These are phyloP conservation scores for Barnettozyma sucrosica DNA, from an alignment of 805 yeast species.

Conservation along the genomic window DNA sequence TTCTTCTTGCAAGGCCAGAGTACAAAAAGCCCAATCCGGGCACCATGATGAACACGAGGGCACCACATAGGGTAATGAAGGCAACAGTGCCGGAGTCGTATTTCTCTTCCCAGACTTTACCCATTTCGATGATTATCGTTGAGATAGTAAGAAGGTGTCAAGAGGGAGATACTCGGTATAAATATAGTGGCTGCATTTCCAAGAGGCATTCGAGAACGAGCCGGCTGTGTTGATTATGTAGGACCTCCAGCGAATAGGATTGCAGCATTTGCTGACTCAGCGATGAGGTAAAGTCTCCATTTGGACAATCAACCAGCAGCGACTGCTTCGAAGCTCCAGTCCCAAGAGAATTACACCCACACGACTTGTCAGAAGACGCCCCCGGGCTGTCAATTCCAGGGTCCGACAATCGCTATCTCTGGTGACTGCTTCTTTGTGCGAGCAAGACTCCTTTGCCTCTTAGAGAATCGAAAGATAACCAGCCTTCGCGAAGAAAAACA, in stretches of 20 bases:
- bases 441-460: neutral
- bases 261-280: slow-evolving; percentile 5
- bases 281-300: neutral
- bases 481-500: neutral
- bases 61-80: slow-evolving; percentile 54
- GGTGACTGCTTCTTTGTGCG: neutral
- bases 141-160: neutral
- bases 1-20: slow-evolving; percentile 85
- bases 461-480: neutral
- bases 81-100: slow-evolving; percentile 44
- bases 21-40: slow-evolving; percentile 93
- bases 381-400: neutral
- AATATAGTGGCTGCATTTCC: neutral
- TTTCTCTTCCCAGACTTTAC: slow-evolving; percentile 27
- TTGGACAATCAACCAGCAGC: neutral
- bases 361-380: neutral
- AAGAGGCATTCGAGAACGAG: neutral
- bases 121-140: slow-evolving; percentile 8
- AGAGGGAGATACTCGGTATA: neutral
- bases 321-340: neutral
- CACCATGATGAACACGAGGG: slow-evolving; percentile 82
- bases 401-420: neutral
- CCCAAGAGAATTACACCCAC: neutral
- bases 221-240: neutral
- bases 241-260: slow-evolving; percentile 1